Conservation (phyloP, 2,329 filamentous ascomycete genomes). For the Sporothrix euskadiensis region DNA sequence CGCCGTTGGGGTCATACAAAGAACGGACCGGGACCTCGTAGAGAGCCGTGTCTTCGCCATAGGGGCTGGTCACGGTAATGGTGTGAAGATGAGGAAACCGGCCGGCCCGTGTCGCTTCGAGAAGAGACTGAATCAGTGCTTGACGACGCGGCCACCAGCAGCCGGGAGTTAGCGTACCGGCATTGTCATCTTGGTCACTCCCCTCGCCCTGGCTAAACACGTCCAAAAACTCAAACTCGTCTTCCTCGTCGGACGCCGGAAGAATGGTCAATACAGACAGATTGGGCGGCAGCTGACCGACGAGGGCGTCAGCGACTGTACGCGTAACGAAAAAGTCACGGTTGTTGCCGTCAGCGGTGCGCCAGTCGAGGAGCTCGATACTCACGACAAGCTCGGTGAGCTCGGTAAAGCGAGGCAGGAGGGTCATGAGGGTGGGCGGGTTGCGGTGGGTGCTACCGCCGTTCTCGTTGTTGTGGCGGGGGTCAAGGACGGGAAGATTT, state of each 20-base stretch:
- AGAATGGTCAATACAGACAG: not conserved
- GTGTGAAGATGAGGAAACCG: not conserved
- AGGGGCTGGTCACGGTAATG: too few species aligned
- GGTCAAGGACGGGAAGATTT: too few species aligned
- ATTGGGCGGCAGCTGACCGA: not conserved
- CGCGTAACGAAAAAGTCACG: not conserved
- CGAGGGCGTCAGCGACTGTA: not conserved
- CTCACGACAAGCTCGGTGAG: not conserved
- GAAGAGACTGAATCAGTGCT: not conserved
- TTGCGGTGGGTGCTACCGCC: not conserved
- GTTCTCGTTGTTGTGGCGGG: not conserved
- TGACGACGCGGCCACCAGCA: not conserved
- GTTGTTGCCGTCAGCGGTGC: not conserved
- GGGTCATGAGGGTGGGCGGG: not conserved
- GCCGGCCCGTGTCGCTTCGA: not conserved
- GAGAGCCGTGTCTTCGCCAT: too few species aligned
- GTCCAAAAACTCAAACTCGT: not conserved
- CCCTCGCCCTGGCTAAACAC: not conserved
- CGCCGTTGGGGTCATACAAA: too few species aligned
- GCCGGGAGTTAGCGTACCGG: not conserved
- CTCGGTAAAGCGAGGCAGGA: not conserved
- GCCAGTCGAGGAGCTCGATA: slow-evolving; percentile 4
- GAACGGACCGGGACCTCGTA: too few species aligned
- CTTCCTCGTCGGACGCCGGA: not conserved
- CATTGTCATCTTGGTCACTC: not conserved